Percentiles rank a stretch among this genome's conserved stretches.
These are phyloP conservation scores for Diaporthe vaccinii DNA, from an alignment of 2,329 filamentous ascomycete species.

Conservation along the genomic window DNA sequence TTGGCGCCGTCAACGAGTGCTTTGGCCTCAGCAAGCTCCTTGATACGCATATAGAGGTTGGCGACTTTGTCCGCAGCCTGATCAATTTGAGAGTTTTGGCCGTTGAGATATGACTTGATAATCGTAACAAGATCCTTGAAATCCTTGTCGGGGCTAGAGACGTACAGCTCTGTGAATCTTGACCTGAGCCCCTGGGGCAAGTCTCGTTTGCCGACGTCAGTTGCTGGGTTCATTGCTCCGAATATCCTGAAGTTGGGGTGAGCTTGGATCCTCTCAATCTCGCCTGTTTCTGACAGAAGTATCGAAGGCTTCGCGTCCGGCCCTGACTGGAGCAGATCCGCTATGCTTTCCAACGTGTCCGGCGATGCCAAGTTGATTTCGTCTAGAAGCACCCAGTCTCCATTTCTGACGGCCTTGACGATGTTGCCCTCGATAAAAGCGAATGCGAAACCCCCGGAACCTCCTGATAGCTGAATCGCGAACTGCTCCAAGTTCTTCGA, in stretches of 20 bases:
- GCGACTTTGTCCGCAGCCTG: constrained; percentile 85
- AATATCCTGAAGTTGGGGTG: constrained; percentile 97
- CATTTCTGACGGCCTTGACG: constrained; percentile 94
- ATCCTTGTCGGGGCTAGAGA: constrained; percentile 89
- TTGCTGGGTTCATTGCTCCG: constrained; percentile 98
- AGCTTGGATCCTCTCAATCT: constrained; percentile 89
- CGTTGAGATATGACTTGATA: constrained; percentile 88
- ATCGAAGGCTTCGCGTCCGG: constrained; percentile 82
- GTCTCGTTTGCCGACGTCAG: constrained; percentile 96
- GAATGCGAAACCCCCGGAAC: constrained; percentile 87
- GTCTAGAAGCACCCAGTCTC: constrained; percentile 96
- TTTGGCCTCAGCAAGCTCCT: constrained; percentile 84
- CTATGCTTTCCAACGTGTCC: constrained; percentile 94
- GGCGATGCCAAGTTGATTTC: constrained; percentile 97
- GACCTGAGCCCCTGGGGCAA: constrained; percentile 89
- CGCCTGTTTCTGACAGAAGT: constrained; percentile 91
- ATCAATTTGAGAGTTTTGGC: constrained; percentile 77
- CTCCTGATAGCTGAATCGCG: constrained; percentile 81
- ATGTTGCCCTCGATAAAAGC: constrained; percentile 97
- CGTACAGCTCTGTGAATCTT: constrained; percentile 95
- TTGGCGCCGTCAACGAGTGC: constrained; percentile 93
- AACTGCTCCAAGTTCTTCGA: constrained; percentile 81
- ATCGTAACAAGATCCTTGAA: constrained; percentile 89
- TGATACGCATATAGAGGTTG: constrained; percentile 88
- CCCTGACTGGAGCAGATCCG: constrained; percentile 84